Evolutionary conservation across 139 green algal species (phyloP).

Genomic region (Desmodesmus armatus): DNA sequence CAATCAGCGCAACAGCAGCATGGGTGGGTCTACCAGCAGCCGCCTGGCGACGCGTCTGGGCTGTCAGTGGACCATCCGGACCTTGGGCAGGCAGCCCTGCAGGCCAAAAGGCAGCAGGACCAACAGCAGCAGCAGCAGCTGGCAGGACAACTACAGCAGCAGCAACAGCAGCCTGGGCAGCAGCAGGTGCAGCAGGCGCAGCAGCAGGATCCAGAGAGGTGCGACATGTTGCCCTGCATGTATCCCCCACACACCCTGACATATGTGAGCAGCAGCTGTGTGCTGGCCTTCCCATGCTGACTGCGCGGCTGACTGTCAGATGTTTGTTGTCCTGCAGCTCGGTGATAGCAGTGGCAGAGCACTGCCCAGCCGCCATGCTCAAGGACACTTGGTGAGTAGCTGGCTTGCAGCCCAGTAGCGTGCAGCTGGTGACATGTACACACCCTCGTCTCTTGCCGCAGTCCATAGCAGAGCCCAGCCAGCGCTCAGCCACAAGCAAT

Average conservation of each 20-base stretch:
- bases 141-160: too few relatives aligned
- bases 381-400: slow-evolving; percentile 44
- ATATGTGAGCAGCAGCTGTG: not conserved
- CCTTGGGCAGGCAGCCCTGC: too few relatives aligned
- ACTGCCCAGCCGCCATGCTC: slow-evolving; percentile 50
- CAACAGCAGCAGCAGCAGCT: slow-evolving; percentile 4
- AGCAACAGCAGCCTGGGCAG: not conserved
- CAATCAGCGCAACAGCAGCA: not conserved
- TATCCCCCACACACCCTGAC: not conserved
- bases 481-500: not conserved
- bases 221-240: not conserved
- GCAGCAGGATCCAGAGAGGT: not conserved
- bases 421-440: too few relatives aligned
- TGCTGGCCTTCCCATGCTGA: not conserved
- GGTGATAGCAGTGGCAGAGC: slow-evolving; percentile 46
- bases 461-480: too few relatives aligned
- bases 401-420: too few relatives aligned
- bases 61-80: too few relatives aligned
- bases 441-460: too few relatives aligned
- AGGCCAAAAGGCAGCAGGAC: too few relatives aligned
- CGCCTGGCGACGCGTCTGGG: not conserved
- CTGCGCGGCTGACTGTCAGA: too few relatives aligned
- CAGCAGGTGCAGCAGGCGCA: not conserved
- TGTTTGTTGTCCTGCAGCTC: slow-evolving; percentile 1
- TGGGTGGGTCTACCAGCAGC: not conserved